phyloP scores from a whole-genome alignment of 352 stramenopile genomes.

The Blastocystis sp. region DNA sequence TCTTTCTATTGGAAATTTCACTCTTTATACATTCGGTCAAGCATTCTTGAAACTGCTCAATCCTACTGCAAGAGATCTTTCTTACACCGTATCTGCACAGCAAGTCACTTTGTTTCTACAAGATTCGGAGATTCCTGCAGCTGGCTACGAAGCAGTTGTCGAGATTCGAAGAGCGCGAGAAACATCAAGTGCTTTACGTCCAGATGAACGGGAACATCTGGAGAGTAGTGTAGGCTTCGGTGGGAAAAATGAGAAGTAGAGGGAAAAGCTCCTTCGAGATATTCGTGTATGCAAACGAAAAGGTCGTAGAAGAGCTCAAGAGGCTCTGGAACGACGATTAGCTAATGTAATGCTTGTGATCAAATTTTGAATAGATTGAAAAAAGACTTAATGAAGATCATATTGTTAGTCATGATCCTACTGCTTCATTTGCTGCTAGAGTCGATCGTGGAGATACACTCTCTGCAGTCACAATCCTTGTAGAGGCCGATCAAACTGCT shows the following conservation, averaged over 20 bases:
- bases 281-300: conserved; percentile 53
- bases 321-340: conserved; percentile 1
- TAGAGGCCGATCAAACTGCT: conserved; percentile 18
- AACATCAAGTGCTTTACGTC: background rate
- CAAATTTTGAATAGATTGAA: background rate
- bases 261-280: conserved; percentile 33
- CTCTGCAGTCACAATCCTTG: background rate
- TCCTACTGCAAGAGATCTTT: background rate
- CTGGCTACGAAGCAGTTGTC: background rate
- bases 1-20: conserved; percentile 1
- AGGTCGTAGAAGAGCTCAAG: conserved; percentile 5
- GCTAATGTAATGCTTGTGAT: background rate
- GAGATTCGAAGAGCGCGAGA: background rate
- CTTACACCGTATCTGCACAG: background rate
- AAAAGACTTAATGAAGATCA: conserved; percentile 31
- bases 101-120: background rate
- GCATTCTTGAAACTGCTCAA: conserved; percentile 35
- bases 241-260: background rate
- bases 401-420: background rate
- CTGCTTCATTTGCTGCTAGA: background rate
- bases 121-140: background rate
- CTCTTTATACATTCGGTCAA: background rate
- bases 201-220: conserved; percentile 36
- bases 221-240: background rate
- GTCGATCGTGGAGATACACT: background rate